Base-by-base conservation (phyloP, 2,329 filamentous ascomycete species). In the Cladorrhinum sp. region DNA sequence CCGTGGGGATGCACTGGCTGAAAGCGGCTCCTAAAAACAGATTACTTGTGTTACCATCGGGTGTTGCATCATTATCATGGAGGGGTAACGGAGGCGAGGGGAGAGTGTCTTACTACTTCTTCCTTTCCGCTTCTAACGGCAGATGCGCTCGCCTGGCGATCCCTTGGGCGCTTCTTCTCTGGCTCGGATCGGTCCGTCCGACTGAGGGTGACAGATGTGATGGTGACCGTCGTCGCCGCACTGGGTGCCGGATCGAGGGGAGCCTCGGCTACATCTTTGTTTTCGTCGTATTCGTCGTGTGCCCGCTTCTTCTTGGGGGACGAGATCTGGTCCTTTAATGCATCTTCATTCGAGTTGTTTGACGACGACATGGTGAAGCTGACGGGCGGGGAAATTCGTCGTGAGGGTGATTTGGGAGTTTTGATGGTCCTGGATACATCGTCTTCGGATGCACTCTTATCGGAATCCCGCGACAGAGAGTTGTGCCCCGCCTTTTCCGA, bases 291-390 rank as follows among this genome's bases (percentile, higher is more conserved):
- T 71, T 86, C 79, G 65, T 85, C 83, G 65, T 84, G 82, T 26
- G 79, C 81, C 65, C 86, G 80, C 77, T 88, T 88, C 79, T 88
- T 88, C 76, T 87, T 88, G 28, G 86, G 86, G 12, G 84, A 87
- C 20, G 79, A 76, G 50, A 85, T 69, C 60, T 80, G 76, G 54
- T 86, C 81, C 69, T 75, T 80, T 67, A 79, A 70, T 39, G 75
- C 72, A 57, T 80, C 73, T 55, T 73, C 71, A 33, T 72, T 69
- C n/a, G 26, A 28, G 26, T 28, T 28, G 26, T 28, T 28, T 28
- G 67, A 65, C 60, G 73, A 69, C 20, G 69, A 63, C 63, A 71
- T 67, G 42, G n/a, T 20, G n/a, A 46, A 46, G 57, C 75, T 72
- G 52, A 71, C 69, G 39, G 77, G 74, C 21, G 75, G 76, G 2